Base-by-base conservation (phyloP, 2,329 filamentous ascomycete genomes). In the Clonostachys solani region DNA sequence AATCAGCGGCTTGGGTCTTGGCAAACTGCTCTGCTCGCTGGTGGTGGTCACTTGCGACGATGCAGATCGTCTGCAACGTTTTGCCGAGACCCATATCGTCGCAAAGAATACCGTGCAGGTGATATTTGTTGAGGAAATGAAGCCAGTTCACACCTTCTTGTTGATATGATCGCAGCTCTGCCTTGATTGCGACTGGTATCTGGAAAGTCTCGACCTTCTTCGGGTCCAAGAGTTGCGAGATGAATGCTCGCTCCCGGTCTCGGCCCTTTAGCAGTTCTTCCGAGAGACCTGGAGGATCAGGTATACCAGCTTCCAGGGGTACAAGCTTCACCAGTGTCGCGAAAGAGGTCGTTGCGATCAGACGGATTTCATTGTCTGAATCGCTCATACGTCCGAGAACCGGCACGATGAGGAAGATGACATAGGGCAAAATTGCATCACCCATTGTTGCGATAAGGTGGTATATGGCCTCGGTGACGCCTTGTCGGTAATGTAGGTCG, bases 41-140 rank as follows among this genome's bases (percentile, higher is more conserved):
- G 64, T 99, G 92, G 62, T 99, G 94, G 63, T 99, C 94, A 68
- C 92, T 97, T 10, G 94, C 92, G 40, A 99, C 92, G 59, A 99
- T 99, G 66, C 94, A 99, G 18, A 99, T 81, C 0, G 95, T 99
- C 65, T 99, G 94, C 12, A 99, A 73, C 2, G 94, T 99, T 72
- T 99, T 99, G 44, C 94, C 94, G 29, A 99, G 86, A 60, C 94
- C 94, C 94, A 99, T 99, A 65, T 99, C 94, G 60, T 99, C 94
- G 63, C 94, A 99, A 50, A 99, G 88, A 66, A 99, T 96, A 43
- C 94, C 94, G 58, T 99, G 95, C 2, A 99, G 81, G 59, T 99
- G 92, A 63, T 97, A 99, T 49, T 92, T 92, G 65, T 99, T 99
- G 56, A 99, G 84, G 71, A 99, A 99, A 48, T 95, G 86, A 45